These are phyloP conservation scores for Trichosporon coremiiforme DNA, from an alignment of 1,284 basidiomycete genomes.

Conservation along the genomic window DNA sequence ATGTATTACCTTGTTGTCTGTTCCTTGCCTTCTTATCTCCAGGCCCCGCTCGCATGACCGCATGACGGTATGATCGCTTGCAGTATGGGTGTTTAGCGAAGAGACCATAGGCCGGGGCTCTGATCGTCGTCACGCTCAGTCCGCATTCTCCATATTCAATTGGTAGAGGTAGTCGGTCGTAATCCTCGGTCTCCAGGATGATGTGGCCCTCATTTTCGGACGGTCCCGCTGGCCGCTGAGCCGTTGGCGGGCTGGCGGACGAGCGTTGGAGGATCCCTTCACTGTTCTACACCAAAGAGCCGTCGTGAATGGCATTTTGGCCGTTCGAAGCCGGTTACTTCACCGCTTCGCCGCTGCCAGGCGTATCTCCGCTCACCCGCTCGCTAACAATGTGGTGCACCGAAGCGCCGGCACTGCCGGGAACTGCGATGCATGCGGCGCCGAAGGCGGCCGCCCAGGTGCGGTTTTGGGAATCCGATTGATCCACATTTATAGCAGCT, in stretches of 20 bases:
- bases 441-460: not conserved
- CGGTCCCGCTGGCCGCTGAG: not conserved
- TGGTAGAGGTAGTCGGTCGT: not conserved
- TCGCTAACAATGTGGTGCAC: not conserved
- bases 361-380: not conserved
- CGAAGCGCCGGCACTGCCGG: not conserved
- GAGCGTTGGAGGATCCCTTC: not conserved
- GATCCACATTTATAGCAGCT: not conserved
- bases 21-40: not conserved
- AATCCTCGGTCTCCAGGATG: not conserved
- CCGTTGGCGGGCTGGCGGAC: not conserved
- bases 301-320: too few species aligned
- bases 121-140: not conserved
- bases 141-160: not conserved
- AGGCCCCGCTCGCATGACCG: not conserved
- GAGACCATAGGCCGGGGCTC: not conserved
- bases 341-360: too few species aligned
- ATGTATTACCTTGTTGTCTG: conserved; percentile 15
- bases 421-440: not conserved
- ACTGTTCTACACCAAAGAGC: too few species aligned
- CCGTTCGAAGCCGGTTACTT: too few species aligned
- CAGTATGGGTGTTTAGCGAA: not conserved
- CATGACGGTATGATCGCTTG: not conserved
- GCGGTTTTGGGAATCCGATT: not conserved
- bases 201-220: not conserved